These are phyloP conservation scores for Dendryphion nanum DNA, from an alignment of 2,329 filamentous ascomycete genomes.

Conservation along the genomic window DNA sequence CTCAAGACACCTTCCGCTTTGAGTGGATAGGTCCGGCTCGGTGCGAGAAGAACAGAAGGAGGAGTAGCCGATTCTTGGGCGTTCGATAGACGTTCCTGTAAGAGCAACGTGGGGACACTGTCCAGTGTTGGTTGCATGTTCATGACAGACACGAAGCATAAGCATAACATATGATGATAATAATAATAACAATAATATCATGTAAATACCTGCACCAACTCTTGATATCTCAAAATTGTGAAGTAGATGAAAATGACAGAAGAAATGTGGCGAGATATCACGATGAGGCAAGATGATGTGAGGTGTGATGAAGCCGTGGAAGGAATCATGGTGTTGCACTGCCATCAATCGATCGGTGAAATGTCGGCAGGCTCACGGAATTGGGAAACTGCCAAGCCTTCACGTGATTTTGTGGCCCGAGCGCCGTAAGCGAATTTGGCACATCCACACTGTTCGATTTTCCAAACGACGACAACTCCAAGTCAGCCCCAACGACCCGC, in stretches of 20 bases:
- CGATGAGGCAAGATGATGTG: not conserved
- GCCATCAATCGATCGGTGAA: not conserved
- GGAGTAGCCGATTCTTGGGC: too few species aligned
- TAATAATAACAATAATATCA: slow-evolving; percentile 1
- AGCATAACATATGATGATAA: slow-evolving; percentile 1
- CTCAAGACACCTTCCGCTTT: too few species aligned
- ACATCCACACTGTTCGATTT: slow-evolving; percentile 5
- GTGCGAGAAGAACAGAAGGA: too few species aligned
- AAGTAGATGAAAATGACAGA: not conserved
- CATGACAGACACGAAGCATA: too few species aligned
- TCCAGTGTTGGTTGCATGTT: too few species aligned
- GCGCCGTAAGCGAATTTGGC: slow-evolving; percentile 7
- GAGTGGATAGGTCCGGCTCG: too few species aligned
- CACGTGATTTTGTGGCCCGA: slow-evolving; percentile 7
- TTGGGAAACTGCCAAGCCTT: not conserved
- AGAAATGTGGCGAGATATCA: too few species aligned
- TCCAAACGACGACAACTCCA: slow-evolving; percentile 36
- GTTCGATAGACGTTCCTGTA: too few species aligned
- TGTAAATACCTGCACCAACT: not conserved
- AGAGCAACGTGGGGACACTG: too few species aligned
- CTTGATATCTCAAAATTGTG: not conserved
- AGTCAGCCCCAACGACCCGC: slow-evolving; percentile 20
- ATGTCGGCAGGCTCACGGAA: not conserved
- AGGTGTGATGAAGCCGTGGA: not conserved
- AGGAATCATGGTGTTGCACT: not conserved